These are phyloP conservation scores for Moniliella sp. DNA, from an alignment of 1,284 basidiomycete genomes.

Conservation along the genomic window DNA sequence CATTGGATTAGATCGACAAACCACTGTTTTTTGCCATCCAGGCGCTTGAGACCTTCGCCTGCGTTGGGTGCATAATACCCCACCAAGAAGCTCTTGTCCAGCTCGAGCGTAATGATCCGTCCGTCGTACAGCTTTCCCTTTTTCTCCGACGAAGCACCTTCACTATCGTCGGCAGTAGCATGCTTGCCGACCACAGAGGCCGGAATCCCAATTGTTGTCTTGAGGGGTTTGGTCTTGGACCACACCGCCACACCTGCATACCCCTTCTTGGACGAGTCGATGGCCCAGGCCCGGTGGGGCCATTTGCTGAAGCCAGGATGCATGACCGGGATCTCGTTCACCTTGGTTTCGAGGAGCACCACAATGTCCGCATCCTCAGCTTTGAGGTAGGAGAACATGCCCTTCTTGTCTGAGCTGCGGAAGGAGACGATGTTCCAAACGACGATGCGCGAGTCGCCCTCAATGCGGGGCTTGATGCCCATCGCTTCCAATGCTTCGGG, in stretches of 20 bases:
- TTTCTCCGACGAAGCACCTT: not conserved
- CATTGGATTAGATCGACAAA: not conserved
- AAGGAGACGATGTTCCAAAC: conserved; percentile 28
- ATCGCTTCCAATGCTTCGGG: not conserved
- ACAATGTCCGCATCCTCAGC: conserved; percentile 28
- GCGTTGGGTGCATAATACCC: conserved; percentile 76
- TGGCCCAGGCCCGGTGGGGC: conserved; percentile 28
- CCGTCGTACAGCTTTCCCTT: conserved; percentile 5
- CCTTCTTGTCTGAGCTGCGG: conserved; percentile 20
- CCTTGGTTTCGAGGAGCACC: conserved; percentile 25
- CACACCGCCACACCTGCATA: conserved; percentile 57
- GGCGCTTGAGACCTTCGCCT: conserved; percentile 55
- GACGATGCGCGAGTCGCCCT: conserved; percentile 10
- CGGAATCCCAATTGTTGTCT: conserved; percentile 4
- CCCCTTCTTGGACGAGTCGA: conserved; percentile 20
- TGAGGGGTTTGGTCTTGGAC: conserved; percentile 51
- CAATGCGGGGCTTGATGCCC: conserved; percentile 1
- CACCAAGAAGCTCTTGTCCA: conserved; percentile 48
- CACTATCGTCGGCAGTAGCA: not conserved
- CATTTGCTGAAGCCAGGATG: conserved; percentile 15
- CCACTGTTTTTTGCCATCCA: conserved; percentile 18
- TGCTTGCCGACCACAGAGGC: not conserved
- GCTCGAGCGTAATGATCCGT: conserved; percentile 49
- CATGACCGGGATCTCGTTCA: conserved; percentile 15
- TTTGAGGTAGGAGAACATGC: conserved; percentile 22